Base-by-base conservation (phyloP, 352 stramenopile species). In the Phytophthora agathidicida region DNA sequence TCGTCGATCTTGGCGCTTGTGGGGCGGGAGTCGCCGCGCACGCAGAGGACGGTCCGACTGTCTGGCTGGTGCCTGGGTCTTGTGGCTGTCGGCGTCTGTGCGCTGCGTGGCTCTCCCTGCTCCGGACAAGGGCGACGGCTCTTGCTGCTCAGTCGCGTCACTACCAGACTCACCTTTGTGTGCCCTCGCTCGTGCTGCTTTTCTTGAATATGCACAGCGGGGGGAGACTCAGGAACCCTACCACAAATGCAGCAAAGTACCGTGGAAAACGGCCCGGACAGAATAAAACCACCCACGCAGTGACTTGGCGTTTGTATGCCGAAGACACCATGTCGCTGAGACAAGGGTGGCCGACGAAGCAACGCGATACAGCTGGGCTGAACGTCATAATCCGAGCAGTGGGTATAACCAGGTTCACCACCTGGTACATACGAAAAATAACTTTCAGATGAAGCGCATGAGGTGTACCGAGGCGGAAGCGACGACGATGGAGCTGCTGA, bases 191-290 rank as follows among this genome's bases (percentile, higher is more conserved):
- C n/a, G n/a, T 46, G 49, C 33, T 66, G 54, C 43, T 71, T 73
- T 60, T 68, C 51, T 60, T 59, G 51, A 70, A 71, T 68, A 68
- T 70, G 66, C 61, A 61, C 66, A 75, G 60, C 45, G 47, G 56
- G 62, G 62, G 62, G 48, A 54, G 50, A 19, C 39, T 26, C 14
- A 64, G 10, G 36, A 67, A 68, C 59, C 60, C 60, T 64, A 65
- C 51, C 49, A 48, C 54, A 50, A 42, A 31, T n/a, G 31, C 44
- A 38, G 28, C 14, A 35, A 51, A 71, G 39, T 60, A 60, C 60
- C 35, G 51, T 47, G 31, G 44, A 52, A 51, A 43, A 76, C 67
- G 33, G 16, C 9, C 7, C 20, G 32, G 59, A 68, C 59, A 58
- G 19, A 68, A 52, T 68, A 68, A 38, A 1, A 41, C 17, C 17